Base-by-base conservation (phyloP, 2,329 filamentous ascomycete genomes). In the Bipolaris victoriae region DNA sequence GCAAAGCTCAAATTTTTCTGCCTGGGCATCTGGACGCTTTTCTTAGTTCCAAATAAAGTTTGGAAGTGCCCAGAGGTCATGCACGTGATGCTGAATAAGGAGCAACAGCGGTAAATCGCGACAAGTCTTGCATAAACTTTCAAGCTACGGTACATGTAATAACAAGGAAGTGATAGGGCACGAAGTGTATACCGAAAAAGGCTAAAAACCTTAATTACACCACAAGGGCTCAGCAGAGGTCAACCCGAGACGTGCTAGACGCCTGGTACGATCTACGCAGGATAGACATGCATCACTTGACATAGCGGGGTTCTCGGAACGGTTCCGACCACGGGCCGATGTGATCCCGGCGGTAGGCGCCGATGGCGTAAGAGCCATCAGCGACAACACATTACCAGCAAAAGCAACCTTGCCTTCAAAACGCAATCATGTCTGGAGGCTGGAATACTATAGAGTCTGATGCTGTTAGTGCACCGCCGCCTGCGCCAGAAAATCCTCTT, bases 381-480 rank as follows among this genome's bases (percentile, higher is more conserved):
- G 36, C 52, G 47, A 56, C 57, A 62, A 48, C 61, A 56, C 55
- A 56, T 53, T 49, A 52, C 52, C 39, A 20, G 41, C 47, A 47
- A 20, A 36, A 48, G n/a, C 18, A 36, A 49, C 24, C 11, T 22
- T 45, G 20, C 13, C 36, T 39, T n/a, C 2, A 47, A 47, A 41
- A 33, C 29, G 51, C 51, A 57, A 52, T 22, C 41, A 64, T 64
- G 63, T 66, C 63, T 51, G 63, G 61, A 50, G 63, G 62, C 39
- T 66, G 63, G 63, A 65, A 65, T 13, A 65, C 63, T 2, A 65
- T 65, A 55, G 63, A 65, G 53, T 65, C 63, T 3, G 94, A 98
- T 82, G 94, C 94, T 77, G 93, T 96, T 85, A 68, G 86, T 80
- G 60, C 55, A 43, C 6, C 13, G 3, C 13, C 29, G 11, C 10